Conservation (phyloP, 2,329 filamentous ascomycete genomes). For the Amauroascus verrucosus region DNA sequence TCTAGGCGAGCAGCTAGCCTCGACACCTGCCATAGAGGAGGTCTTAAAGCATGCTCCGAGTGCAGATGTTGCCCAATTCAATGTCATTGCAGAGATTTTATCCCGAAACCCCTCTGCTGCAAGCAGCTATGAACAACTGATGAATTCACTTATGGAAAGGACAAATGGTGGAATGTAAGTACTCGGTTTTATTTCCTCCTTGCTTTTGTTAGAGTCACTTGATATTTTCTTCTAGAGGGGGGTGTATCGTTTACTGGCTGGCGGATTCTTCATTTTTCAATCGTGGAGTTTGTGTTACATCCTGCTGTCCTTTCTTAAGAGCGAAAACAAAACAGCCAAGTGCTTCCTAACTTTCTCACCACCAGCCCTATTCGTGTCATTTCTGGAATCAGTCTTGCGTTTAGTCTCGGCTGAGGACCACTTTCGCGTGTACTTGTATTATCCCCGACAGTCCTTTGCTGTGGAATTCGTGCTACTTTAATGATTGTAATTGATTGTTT, state of each 20-base stretch:
- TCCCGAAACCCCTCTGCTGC: constrained; percentile 55
- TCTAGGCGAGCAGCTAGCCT: constrained; percentile 49
- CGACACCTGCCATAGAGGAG: constrained; percentile 57
- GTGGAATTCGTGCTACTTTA: background rate
- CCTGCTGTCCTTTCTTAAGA: no score
- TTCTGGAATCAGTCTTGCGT: background rate
- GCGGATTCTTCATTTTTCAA: no score
- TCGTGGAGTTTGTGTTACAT: no score
- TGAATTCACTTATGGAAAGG: constrained; percentile 32
- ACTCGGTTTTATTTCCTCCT: background rate
- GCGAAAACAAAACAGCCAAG: background rate
- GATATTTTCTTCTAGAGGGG: background rate
- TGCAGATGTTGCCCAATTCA: constrained; percentile 63
- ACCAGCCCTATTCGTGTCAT: background rate
- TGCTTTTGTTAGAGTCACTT: background rate
- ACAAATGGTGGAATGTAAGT: constrained; percentile 23
- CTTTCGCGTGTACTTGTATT: background rate
- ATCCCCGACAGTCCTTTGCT: no score
- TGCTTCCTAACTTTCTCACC: background rate
- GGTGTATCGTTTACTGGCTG: background rate
- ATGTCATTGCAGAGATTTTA: constrained; percentile 59
- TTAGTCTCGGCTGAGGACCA: background rate
- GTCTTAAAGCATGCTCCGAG: constrained; percentile 58
- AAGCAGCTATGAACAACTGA: constrained; percentile 44
- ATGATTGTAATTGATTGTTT: background rate